Percentiles rank a stretch among this genome's conserved stretches.
phyloP scores from a whole-genome alignment of 2,329 filamentous ascomycete species.

The Phialemonium atrogriseum region DNA sequence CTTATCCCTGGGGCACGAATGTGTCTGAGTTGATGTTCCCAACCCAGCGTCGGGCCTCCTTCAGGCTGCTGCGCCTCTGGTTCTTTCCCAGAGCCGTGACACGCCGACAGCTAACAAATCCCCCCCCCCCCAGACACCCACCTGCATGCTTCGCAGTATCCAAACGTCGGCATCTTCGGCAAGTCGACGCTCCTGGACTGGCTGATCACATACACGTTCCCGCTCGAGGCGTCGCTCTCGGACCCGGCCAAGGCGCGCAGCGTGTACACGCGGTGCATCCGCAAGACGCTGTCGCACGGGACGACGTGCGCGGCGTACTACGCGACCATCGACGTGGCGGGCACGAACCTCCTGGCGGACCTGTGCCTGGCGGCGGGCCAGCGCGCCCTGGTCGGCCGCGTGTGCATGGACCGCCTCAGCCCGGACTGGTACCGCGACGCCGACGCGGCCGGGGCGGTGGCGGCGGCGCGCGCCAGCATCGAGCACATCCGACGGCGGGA shows the following conservation, averaged over 20 bases:
- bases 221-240: constrained; percentile 71
- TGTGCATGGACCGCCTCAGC: constrained; percentile 84
- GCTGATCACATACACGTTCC: constrained; percentile 92
- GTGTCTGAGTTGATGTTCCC: too few species aligned
- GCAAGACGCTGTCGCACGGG: constrained; percentile 75
- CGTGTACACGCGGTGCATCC: constrained; percentile 72
- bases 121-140: constrained; percentile 72
- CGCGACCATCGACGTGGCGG: constrained; percentile 75
- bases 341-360: constrained; percentile 85
- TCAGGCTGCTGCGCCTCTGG: too few species aligned
- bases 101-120: constrained; percentile 1
- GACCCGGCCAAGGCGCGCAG: constrained; percentile 52
- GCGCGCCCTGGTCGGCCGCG: constrained; percentile 80
- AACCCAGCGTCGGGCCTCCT: too few species aligned
- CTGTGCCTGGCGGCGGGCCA: constrained; percentile 76
- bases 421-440: constrained; percentile 76
- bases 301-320: constrained; percentile 95
- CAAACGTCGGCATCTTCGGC: constrained; percentile 89
- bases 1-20: too few species aligned
- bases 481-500: constrained; percentile 61
- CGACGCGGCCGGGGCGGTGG: constrained; percentile 47
- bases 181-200: constrained; percentile 88
- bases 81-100: background rate
- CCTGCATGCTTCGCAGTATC: constrained; percentile 90
- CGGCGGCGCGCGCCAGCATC: constrained; percentile 51